Conservation (phyloP, 2,329 filamentous ascomycete genomes). For the Nothophoma quercina region DNA sequence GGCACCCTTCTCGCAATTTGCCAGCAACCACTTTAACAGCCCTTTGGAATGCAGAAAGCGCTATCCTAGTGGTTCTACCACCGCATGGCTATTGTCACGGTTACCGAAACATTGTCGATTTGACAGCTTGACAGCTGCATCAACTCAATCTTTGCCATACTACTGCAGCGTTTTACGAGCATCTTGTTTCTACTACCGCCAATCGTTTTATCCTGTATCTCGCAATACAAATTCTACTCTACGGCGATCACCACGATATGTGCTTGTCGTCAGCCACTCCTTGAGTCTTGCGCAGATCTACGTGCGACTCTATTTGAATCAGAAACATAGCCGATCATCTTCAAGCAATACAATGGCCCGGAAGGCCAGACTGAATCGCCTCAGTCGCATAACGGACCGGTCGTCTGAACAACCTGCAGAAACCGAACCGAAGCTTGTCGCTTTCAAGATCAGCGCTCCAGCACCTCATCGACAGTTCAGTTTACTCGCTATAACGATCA, state of each 20-base stretch:
- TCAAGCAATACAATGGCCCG: not conserved
- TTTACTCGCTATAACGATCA: conserved; percentile 43
- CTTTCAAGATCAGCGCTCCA: conserved; percentile 4
- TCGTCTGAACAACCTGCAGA: not conserved
- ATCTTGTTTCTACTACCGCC: not conserved
- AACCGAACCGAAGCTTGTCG: conserved; percentile 5
- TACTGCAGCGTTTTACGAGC: not conserved
- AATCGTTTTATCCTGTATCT: not conserved
- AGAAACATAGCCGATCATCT: not conserved
- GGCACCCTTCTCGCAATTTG: conserved; percentile 7
- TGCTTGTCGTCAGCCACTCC: not conserved
- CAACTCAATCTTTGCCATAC: conserved; percentile 1
- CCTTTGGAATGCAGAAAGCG: conserved; percentile 16
- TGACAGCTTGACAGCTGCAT: conserved; percentile 9
- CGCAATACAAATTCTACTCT: not conserved
- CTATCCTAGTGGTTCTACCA: conserved; percentile 3
- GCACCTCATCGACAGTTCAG: conserved; percentile 41
- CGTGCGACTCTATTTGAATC: not conserved
- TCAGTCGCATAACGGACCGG: conserved; percentile 8
- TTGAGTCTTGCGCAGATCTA: not conserved
- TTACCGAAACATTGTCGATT: conserved; percentile 10
- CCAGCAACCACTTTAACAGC: conserved; percentile 3
- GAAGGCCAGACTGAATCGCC: conserved; percentile 10
- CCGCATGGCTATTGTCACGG: conserved; percentile 16
- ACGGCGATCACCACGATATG: not conserved